Conservation (phyloP, 2,329 filamentous ascomycete species). For the Colletotrichum echinochloae region DNA sequence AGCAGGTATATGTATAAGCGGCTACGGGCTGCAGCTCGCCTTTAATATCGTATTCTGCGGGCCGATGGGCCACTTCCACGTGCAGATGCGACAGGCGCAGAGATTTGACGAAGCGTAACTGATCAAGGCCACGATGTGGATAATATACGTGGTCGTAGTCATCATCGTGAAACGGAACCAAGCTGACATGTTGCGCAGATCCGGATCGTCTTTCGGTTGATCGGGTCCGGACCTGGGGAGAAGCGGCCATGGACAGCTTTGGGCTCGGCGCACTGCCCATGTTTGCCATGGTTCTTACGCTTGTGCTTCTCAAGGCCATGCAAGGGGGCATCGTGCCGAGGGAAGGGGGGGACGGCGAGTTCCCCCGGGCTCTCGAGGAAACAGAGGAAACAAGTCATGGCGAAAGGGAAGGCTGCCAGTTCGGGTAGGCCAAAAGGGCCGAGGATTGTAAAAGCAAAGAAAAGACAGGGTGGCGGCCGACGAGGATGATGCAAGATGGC, state of each 20-base stretch:
- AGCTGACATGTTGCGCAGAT: constrained; percentile 49
- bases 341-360: constrained; percentile 59
- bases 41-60: constrained; percentile 53
- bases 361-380: constrained; percentile 56
- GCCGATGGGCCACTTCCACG: constrained; percentile 53
- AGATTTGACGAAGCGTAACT: constrained; percentile 44
- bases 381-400: constrained; percentile 58
- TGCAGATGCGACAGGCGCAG: constrained; percentile 43
- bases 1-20: constrained; percentile 49
- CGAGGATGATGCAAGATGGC: neutral
- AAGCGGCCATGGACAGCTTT: constrained; percentile 59
- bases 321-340: constrained; percentile 62
- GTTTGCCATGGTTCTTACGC: constrained; percentile 67
- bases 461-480: constrained; percentile 6
- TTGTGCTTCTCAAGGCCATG: constrained; percentile 54
- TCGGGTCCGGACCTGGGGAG: constrained; percentile 64
- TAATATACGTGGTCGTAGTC: constrained; percentile 49
- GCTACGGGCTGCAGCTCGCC: constrained; percentile 52
- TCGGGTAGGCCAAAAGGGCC: neutral
- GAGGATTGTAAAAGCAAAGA: constrained; percentile 1
- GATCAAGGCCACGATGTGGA: constrained; percentile 51
- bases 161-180: constrained; percentile 47
- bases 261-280: constrained; percentile 67
- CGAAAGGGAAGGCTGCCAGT: constrained; percentile 48
- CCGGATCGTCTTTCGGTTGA: constrained; percentile 71